Evolutionary conservation across 371 early-diverging fungal genomes (phyloP), one percentile per base, ranked within the genome.

Genomic region (Dipsacomyces acuminosporus): DNA sequence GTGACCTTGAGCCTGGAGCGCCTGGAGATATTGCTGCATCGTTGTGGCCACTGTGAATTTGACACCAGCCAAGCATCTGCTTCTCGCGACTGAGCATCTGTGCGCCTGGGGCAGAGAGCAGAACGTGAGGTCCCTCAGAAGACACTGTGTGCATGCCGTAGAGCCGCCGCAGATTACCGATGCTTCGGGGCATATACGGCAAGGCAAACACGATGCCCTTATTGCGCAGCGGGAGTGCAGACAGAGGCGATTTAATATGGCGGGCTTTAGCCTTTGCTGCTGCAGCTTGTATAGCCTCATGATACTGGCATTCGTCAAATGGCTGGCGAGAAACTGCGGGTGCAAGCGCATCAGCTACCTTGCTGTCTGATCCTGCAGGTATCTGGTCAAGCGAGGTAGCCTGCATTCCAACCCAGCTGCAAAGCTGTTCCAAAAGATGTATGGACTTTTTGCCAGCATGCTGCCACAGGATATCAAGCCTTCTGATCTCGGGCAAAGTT

Each of bases 81-180:
- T 38, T 38, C n/a, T 38, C 38, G n/a, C 17, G 14, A 17, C n/a
- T n/a, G 17, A 38, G 38, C 38, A 38, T 11, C 38, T 38, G 38
- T 7, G 38, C 38, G 38, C 38, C 38, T 7, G 38, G 38, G 11
- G 38, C 38, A 15, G 38, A 38, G 5, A 38, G 38, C 4, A 38
- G 38, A 3, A 38, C 38, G 5, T 38, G 38, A 3, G 38, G 3
- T n/a, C 38, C 38, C 4, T 38, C 38, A 13, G 38, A 11, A 15
- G 38, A 38, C 38, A 38, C n/a, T 15, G 38, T 38, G 38, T 38
- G n/a, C 38, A 38, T 38, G 38, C 38, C n/a, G 38, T 38, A 38
- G 3, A 38, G 14, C 5, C 38, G 38, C 15, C 38, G 38, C 3
- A 38, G 38, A n/a, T 17, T 38, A 3, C 38, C 17, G 38, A 38